Base-by-base conservation (phyloP, 345 rosid genomes). In the Moricandia moricandioides region DNA sequence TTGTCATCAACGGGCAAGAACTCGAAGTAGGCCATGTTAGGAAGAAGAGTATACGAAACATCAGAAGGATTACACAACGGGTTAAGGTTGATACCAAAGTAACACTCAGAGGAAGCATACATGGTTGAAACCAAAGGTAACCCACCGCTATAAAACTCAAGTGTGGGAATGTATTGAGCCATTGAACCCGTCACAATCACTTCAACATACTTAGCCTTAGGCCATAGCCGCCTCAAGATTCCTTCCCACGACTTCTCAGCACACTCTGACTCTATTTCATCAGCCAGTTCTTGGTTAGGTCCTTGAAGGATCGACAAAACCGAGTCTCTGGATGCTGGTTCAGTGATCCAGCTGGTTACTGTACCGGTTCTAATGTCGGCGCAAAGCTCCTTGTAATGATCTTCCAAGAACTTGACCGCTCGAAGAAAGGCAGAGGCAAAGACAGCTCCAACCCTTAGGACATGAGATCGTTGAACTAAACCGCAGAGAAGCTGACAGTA, bases 61-160 rank as follows among this genome's bases (percentile, higher is more conserved):
- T 91, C 92, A 2, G 80, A 80, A 45, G 98, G 98, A 21, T 81
- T 61, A 82, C 96, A 80, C 4, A 89, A 64, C 1, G 97, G 98
- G 69, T 86, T 81, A 13, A 91, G 83, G 73, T 93, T 93, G 77
- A 93, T 89, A 27, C 98, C 97, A 47, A 91, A 89, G 83, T 84
- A 93, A 71, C 98, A 91, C 77, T 93, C 98, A 13, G 98, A 93
- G 16, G 98, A 93, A 43, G 91, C 97, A 83, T 91, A 93, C 98
- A 93, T 93, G 4, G 89, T 90, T 27, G 98, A 93, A 74, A 91
- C 79, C 76, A 93, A 75, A 8, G 97, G 98, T 40, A 89, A 79
- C 39, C 97, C 97, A 4, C 93, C 97, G 13, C 92, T 83, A 77
- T 91, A 93, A 51, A 87, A 88, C 82, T 89, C 94, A 3, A 93